A percentile compares a stretch with the other conserved stretches of the same genome.
Evolutionary conservation across 2,329 filamentous ascomycete genomes (phyloP).

Genomic region (Aspergillus clavatus): DNA sequence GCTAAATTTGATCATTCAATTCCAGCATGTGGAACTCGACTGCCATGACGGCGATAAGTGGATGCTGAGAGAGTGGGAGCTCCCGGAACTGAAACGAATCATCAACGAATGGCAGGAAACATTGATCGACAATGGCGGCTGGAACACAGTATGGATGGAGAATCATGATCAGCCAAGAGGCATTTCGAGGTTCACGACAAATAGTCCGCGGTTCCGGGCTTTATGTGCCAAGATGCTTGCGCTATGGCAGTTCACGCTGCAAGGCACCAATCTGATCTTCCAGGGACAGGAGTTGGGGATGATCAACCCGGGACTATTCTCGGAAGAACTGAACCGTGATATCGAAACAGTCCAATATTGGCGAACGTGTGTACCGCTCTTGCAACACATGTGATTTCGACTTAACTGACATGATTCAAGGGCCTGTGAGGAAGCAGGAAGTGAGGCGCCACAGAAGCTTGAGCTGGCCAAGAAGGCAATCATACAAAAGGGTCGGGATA

Average conservation of each 20-base stretch:
- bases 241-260: slow-evolving; percentile 50
- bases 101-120: slow-evolving; percentile 45
- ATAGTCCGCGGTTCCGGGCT: slow-evolving; percentile 29
- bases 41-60: slow-evolving; percentile 22
- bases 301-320: slow-evolving; percentile 44
- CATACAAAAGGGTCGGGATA: slow-evolving; percentile 28
- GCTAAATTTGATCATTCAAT: slow-evolving; percentile 41
- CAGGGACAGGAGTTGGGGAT: slow-evolving; percentile 51
- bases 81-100: slow-evolving; percentile 40
- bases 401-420: slow-evolving; percentile 8
- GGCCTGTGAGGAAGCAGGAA: slow-evolving; percentile 14
- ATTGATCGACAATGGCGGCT: slow-evolving; percentile 51
- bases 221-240: slow-evolving; percentile 16
- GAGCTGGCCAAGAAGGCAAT: slow-evolving; percentile 22
- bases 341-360: slow-evolving; percentile 51
- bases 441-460: slow-evolving; percentile 18
- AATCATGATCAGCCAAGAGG: slow-evolving; percentile 55
- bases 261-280: slow-evolving; percentile 49
- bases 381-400: background rate
- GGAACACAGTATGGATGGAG: slow-evolving; percentile 58
- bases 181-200: slow-evolving; percentile 29
- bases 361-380: slow-evolving; percentile 26
- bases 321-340: slow-evolving; percentile 47
- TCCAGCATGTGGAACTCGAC: slow-evolving; percentile 33
- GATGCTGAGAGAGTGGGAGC: slow-evolving; percentile 36